Base-by-base conservation (phyloP, 2,329 filamentous ascomycete species). In the Triangularia setosa region DNA sequence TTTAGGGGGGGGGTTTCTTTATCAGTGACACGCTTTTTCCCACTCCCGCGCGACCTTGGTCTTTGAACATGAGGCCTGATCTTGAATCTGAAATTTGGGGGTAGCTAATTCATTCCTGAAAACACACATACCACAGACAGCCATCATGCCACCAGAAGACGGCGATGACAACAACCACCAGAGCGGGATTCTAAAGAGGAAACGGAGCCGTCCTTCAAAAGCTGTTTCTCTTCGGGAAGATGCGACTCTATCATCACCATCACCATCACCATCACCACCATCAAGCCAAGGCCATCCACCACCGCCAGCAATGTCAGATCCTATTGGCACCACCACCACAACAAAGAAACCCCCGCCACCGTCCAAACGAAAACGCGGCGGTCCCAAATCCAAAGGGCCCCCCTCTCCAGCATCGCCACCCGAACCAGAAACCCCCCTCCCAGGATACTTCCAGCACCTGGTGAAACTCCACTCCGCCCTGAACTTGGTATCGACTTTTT, bases 401-500 rank as follows among this genome's bases (percentile, higher is more conserved):
- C 11, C 30, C 3, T 12, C 30, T 12, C n/a, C 18, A 58, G 16
- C 30, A 16, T 3, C 11, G 12, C 30, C 16, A 24, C 28, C 44
- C n/a, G 11, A 21, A 25, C 30, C 18, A 35, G 30, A 33, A 16
- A 11, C 48, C 62, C 40, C 33, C 60, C 23, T 44, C 66, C 24
- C 24, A 60, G 2, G 18, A 24, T 35, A 53, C 30, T 55, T 59
- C 67, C 48, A 58, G 33, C n/a, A 52, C 63, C 14, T 63, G 58
- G 27, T 62, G 54, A 14, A 89, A 74, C 90, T 89, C 0, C 91
- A 98, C 74, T 86, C 88, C 66, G 94, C 95, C 1, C 79, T 99
- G 65, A 99, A 97, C 71, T 79, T 98, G 1, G 92, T 98, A 0
- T 97, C 92, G 72, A 98, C 95, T 0, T 98, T 99, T 74, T 96